Percentiles rank a stretch among this genome's conserved stretches.
Conservation (phyloP, 352 stramenopile species). For the Sclerospora graminicola region DNA sequence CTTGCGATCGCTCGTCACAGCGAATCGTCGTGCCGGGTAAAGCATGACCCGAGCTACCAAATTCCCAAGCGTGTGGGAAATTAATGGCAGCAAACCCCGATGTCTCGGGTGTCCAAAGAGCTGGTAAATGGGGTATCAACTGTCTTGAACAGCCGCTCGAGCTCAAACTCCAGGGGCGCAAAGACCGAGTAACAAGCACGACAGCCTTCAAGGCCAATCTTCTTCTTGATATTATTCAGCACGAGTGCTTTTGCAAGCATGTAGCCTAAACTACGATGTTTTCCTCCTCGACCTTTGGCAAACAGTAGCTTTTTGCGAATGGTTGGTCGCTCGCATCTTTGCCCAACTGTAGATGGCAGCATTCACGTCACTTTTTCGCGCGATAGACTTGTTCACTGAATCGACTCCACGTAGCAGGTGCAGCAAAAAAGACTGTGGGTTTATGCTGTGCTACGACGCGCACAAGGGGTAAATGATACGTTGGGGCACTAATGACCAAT, state of each 20-base stretch:
- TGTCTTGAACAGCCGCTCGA: slow-evolving; percentile 73
- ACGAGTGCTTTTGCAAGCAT: slow-evolving; percentile 72
- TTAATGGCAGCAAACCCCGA: slow-evolving; percentile 53
- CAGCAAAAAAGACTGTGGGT: slow-evolving; percentile 72
- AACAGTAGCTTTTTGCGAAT: slow-evolving; percentile 74
- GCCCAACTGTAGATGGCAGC: slow-evolving; percentile 65
- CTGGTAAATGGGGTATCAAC: slow-evolving; percentile 83
- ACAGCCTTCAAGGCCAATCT: too few species aligned
- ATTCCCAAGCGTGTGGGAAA: slow-evolving; percentile 67
- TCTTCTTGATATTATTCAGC: slow-evolving; percentile 31
- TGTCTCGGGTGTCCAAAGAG: slow-evolving; percentile 49
- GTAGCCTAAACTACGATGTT: slow-evolving; percentile 57
- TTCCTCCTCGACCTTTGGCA: slow-evolving; percentile 18
- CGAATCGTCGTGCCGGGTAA: slow-evolving; percentile 44
- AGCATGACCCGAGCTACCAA: slow-evolving; percentile 53
- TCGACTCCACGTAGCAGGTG: slow-evolving; percentile 55
- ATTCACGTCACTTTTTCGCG: slow-evolving; percentile 65
- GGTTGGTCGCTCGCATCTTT: slow-evolving; percentile 65
- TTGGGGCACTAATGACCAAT: slow-evolving; percentile 48
- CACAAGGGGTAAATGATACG: slow-evolving; percentile 32
- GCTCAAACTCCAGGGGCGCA: slow-evolving; percentile 67
- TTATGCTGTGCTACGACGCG: slow-evolving; percentile 41
- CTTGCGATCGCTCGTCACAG: slow-evolving; percentile 51
- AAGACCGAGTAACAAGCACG: slow-evolving; percentile 61
- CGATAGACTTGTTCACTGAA: slow-evolving; percentile 64